phyloP scores from a whole-genome alignment of 257 asterid species.

The Mentha longifolia region DNA sequence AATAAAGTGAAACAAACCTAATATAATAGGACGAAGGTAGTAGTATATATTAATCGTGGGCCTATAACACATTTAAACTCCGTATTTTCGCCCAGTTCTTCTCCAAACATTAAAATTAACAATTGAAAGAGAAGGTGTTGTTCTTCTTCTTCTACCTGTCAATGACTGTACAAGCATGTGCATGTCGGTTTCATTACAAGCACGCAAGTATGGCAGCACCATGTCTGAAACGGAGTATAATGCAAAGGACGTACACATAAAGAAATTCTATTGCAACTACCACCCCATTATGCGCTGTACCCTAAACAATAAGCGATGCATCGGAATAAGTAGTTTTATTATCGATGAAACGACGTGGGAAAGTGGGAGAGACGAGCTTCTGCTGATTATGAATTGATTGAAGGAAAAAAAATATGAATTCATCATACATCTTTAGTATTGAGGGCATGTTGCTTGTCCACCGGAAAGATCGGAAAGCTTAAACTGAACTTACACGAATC shows the following conservation, averaged over 20 bases:
- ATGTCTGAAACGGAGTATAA: background rate
- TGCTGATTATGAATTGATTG: constrained; percentile 26
- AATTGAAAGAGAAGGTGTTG: too few species aligned
- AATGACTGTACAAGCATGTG: constrained; percentile 19
- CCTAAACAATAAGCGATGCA: constrained; percentile 17
- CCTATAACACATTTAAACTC: too few species aligned
- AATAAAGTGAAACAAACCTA: too few species aligned
- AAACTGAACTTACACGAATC: constrained; percentile 30
- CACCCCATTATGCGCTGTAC: constrained; percentile 26
- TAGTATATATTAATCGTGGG: too few species aligned
- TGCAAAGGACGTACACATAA: constrained; percentile 1
- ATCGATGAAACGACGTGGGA: background rate
- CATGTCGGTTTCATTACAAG: constrained; percentile 24
- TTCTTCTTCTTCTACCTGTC: too few species aligned
- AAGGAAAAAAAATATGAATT: constrained; percentile 24
- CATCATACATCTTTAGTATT: constrained; percentile 41
- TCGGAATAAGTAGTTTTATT: background rate
- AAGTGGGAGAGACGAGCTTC: constrained; percentile 1
- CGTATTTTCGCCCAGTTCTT: too few species aligned
- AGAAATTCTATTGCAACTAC: constrained; percentile 16
- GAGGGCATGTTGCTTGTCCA: constrained; percentile 29
- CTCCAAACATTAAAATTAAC: too few species aligned
- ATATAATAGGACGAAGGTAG: too few species aligned
- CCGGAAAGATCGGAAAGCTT: constrained; percentile 26
- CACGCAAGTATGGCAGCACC: constrained; percentile 25